A percentile compares a stretch with the other conserved stretches of the same genome.
phyloP scores from a whole-genome alignment of 108 stramenopile genomes.

The Nitzschia putrida region DNA sequence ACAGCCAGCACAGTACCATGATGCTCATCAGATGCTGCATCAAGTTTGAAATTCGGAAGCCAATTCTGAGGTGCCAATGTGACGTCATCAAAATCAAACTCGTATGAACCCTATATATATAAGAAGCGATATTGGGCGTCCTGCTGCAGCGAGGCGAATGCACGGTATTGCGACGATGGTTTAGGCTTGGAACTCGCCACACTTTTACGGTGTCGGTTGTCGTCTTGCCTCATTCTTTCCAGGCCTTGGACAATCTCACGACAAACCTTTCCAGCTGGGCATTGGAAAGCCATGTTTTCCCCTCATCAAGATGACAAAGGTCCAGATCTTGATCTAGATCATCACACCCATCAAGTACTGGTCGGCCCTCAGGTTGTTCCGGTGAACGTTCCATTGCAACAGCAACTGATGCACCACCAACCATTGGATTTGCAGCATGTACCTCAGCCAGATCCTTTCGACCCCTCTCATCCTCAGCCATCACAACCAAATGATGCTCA shows the following conservation, averaged over 20 bases:
- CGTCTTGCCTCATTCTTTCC: not conserved
- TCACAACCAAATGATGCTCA: not conserved
- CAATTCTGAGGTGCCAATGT: too few relatives aligned
- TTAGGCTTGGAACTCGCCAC: not conserved
- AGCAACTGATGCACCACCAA: conserved; percentile 17
- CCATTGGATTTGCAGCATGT: conserved; percentile 12
- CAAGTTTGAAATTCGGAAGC: too few relatives aligned
- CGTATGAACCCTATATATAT: too few relatives aligned
- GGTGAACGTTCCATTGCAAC: not conserved
- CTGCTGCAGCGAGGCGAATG: not conserved
- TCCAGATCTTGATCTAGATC: conserved; percentile 16
- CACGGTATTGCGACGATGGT: not conserved
- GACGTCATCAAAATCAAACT: too few relatives aligned
- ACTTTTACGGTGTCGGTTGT: not conserved
- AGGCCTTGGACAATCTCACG: not conserved
- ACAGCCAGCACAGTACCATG: too few relatives aligned
- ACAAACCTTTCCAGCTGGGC: not conserved
- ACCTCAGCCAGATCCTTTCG: conserved; percentile 11
- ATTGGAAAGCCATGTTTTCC: conserved; percentile 14
- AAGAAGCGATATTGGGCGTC: not conserved
- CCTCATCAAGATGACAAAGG: conserved; percentile 22
- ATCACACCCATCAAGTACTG: conserved; percentile 9
- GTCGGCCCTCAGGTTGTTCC: conserved; percentile 5
- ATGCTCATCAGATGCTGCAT: too few relatives aligned
- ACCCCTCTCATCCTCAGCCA: not conserved